A percentile compares a stretch with the other conserved stretches of the same genome.
Conservation (phyloP, 805 yeast genomes). For the Starmerella cellae region DNA sequence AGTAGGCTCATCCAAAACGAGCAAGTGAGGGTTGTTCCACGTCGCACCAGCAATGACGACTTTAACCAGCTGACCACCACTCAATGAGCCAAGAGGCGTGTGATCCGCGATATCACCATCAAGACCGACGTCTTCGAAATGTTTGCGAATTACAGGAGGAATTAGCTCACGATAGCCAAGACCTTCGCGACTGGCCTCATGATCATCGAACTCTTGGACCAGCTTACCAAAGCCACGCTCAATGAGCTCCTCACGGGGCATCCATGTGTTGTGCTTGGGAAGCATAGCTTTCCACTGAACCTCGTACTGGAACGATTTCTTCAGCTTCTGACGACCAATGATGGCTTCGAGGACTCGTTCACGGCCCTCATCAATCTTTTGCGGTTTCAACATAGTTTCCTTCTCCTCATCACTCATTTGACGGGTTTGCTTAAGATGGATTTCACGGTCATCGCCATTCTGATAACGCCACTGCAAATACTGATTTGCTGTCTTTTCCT, state of each 20-base stretch:
- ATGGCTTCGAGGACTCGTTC: slow-evolving; percentile 82
- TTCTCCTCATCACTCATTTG: slow-evolving; percentile 68
- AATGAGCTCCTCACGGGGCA: slow-evolving; percentile 65
- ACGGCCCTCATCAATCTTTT: slow-evolving; percentile 74
- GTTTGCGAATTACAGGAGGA: slow-evolving; percentile 88
- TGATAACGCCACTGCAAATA: slow-evolving; percentile 96
- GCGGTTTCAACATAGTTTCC: slow-evolving; percentile 59
- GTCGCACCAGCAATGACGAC: slow-evolving; percentile 99
- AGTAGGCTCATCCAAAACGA: slow-evolving; percentile 96
- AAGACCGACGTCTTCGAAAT: slow-evolving; percentile 91
- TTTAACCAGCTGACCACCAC: slow-evolving; percentile 96
- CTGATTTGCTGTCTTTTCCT: slow-evolving; percentile 95
- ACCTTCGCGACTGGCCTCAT: slow-evolving; percentile 98
- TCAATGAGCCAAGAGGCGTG: slow-evolving; percentile 88
- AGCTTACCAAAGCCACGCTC: slow-evolving; percentile 80
- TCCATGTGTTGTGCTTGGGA: slow-evolving; percentile 90
- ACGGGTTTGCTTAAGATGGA: slow-evolving; percentile 82
- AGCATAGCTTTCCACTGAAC: slow-evolving; percentile 85
- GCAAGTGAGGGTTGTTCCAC: slow-evolving; percentile 98
- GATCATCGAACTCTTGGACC: slow-evolving; percentile 95
- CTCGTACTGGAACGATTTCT: slow-evolving; percentile 94
- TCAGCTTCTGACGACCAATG: slow-evolving; percentile 93
- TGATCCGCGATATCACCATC: slow-evolving; percentile 98
- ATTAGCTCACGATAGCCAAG: slow-evolving; percentile 89
- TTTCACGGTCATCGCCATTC: slow-evolving; percentile 97